Percentiles rank a stretch among this genome's conserved stretches.
Conservation (phyloP, 345 rosid genomes). For the Citrus sp. region DNA sequence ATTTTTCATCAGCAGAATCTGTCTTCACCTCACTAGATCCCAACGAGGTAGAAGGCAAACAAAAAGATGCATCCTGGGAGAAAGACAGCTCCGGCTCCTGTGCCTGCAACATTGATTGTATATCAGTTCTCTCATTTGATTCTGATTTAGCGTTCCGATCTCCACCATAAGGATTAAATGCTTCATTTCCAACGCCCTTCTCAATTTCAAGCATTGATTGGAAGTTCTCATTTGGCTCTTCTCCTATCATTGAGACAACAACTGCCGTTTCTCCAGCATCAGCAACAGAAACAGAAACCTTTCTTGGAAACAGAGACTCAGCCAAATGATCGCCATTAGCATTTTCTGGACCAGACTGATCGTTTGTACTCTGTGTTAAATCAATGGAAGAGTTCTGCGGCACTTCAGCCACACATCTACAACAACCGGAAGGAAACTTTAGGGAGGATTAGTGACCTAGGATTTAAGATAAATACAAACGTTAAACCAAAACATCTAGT, state of each 20-base stretch:
- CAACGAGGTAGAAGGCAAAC: slow-evolving; percentile 33
- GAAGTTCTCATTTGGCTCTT: slow-evolving; percentile 39
- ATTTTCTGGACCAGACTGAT: slow-evolving; percentile 36
- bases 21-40: slow-evolving; percentile 30
- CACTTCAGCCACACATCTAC: slow-evolving; percentile 62
- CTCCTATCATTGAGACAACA: slow-evolving; percentile 76
- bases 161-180: slow-evolving; percentile 27
- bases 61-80: slow-evolving; percentile 36
- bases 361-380: slow-evolving; percentile 36
- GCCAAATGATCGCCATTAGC: slow-evolving; percentile 37
- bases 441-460: slow-evolving; percentile 6
- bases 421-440: slow-evolving; percentile 18
- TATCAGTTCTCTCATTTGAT: slow-evolving; percentile 30
- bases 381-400: slow-evolving; percentile 39
- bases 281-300: slow-evolving; percentile 75
- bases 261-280: slow-evolving; percentile 95
- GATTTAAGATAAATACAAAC: background rate
- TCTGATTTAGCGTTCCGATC: slow-evolving; percentile 24
- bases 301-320: slow-evolving; percentile 56
- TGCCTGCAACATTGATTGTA: slow-evolving; percentile 28
- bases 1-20: slow-evolving; percentile 20
- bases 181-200: slow-evolving; percentile 25
- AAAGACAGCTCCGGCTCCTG: slow-evolving; percentile 43
- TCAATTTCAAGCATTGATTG: slow-evolving; percentile 31
- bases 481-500: background rate